phyloP scores from a whole-genome alignment of 768 basidiomycete genomes.

The Termitomyces sp. region DNA sequence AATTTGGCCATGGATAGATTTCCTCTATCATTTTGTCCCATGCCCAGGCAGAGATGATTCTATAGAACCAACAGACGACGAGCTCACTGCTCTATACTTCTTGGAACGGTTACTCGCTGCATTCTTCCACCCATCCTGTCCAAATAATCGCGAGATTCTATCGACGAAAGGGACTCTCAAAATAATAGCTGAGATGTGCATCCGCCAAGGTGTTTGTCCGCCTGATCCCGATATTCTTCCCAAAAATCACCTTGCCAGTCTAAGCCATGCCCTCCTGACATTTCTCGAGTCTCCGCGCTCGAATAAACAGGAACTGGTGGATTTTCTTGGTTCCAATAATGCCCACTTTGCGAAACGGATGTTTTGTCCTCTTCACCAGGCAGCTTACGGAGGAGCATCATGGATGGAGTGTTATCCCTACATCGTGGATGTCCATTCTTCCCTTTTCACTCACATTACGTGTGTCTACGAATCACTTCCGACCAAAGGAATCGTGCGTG shows the following conservation, averaged over 20 bases:
- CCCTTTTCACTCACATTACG: neutral
- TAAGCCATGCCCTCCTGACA: neutral
- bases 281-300: neutral
- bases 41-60: neutral
- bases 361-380: neutral
- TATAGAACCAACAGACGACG: neutral
- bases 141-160: neutral
- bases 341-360: neutral
- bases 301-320: neutral
- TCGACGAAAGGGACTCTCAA: neutral
- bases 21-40: neutral
- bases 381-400: neutral
- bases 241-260: neutral
- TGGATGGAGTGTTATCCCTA: slow-evolving; percentile 1
- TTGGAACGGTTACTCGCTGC: neutral
- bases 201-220: neutral
- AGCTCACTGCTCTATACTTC: neutral
- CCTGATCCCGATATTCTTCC: neutral
- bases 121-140: slow-evolving; percentile 1
- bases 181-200: neutral
- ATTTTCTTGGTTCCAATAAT: neutral
- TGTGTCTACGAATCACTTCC: neutral
- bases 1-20: neutral
- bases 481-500: neutral
- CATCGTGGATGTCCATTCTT: neutral